Evolutionary conservation across 139 green algal genomes (phyloP).

Genomic region (Closterium sp.): DNA sequence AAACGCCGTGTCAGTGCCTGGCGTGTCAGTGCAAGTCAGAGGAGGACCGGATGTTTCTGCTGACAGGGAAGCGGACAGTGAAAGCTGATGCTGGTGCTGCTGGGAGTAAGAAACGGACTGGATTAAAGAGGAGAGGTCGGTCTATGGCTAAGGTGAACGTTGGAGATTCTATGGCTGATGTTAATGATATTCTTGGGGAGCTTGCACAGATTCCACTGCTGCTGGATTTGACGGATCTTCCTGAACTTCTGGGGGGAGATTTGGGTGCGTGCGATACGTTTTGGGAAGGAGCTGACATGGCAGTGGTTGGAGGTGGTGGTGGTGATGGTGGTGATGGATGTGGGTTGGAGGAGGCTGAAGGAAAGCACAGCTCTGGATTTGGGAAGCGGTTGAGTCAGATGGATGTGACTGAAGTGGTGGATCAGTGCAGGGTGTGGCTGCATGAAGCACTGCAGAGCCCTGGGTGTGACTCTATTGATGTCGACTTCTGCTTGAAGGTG

Average conservation of each 20-base stretch:
- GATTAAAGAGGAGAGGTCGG: not conserved
- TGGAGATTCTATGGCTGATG: not conserved
- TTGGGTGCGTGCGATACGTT: not conserved
- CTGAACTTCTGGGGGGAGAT: not conserved
- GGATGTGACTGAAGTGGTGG: not conserved
- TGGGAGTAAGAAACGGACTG: not conserved
- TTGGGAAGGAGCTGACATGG: not conserved
- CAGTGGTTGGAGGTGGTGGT: not conserved
- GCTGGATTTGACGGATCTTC: not conserved
- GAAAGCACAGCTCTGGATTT: not conserved
- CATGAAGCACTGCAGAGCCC: not conserved
- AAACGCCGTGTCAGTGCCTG: not conserved
- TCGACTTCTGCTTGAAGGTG: not conserved
- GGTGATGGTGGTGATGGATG: not conserved
- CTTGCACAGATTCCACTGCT: not conserved
- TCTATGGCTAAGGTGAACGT: not conserved
- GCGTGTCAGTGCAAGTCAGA: not conserved
- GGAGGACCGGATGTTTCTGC: not conserved
- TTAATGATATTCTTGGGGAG: not conserved
- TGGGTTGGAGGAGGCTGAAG: not conserved
- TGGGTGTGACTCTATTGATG: not conserved
- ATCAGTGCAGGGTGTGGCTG: not conserved
- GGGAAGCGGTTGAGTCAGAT: not conserved
- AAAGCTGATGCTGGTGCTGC: not conserved
- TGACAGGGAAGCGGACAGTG: not conserved